Evolutionary conservation across 2,329 filamentous ascomycete species (phyloP), one percentile per base, ranked within the genome.

Genomic region (Fusarium lateritium): DNA sequence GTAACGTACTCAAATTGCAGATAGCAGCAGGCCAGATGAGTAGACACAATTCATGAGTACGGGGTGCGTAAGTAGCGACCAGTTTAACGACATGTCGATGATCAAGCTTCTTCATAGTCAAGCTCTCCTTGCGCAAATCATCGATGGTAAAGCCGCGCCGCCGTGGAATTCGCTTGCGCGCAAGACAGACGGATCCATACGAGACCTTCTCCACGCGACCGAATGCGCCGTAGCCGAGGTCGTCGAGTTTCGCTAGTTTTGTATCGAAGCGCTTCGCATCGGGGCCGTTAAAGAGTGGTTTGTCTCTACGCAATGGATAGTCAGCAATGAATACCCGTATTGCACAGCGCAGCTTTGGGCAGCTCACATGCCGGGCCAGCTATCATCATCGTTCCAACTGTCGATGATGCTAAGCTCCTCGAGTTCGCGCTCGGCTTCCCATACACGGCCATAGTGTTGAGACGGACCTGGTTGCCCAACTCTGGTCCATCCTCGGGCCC

Each of bases 81-180:
- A 85, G 72, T 69, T 79, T 82, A 57, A 85, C 79, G 46, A 85
- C 82, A 69, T 85, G 83, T 45, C 80, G 79, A 65, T 85, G 83
- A 40, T 80, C 79, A 10, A 85, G 76, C 60, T 80, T 80, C 60
- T 83, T 80, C 83, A 85, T 84, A 6, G 82, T 82, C 61, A 82
- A 74, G 28, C 81, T 81, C 72, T 85, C 83, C 61, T 82, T 79
- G 44, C 81, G 79, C 46, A 85, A 72, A 49, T 78, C 76, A 11
- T 83, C 78, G 15, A 85, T 77, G 6, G 78, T 78, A 39, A 79
- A 75, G 19, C 77, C 76, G 19, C 80, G 78, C 7, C 77, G 71
- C 14, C 77, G 77, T 31, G 72, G 62, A 56, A 83, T 81, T 68
- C 79, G 79, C 73, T 85, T 85, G 39, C 83, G 76, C 7, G 83